Base-by-base conservation (phyloP, 352 stramenopile genomes). In the Phytophthora fragariaefolia region DNA sequence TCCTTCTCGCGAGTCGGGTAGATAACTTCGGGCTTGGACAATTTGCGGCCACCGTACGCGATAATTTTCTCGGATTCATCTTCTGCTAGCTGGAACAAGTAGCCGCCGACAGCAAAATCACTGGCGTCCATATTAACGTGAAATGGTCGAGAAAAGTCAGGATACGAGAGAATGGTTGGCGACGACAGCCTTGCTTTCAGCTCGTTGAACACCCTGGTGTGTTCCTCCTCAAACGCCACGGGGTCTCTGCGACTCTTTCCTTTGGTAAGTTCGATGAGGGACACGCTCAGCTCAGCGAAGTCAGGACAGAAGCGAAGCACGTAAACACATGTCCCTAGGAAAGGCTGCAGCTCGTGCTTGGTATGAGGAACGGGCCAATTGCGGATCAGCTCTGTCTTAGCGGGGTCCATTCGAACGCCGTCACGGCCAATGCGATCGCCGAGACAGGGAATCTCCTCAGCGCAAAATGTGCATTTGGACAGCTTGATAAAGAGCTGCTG, bases 391-490 rank as follows among this genome's bases (percentile, higher is more conserved):
- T 27, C 24, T 23, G 34, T 12, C 32, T 58, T 62, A 1, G 26
- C 22, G 2, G 32, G 51, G 32, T 61, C 51, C n/a, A 68, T 63
- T 28, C 30, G 18, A n/a, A 68, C 20, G 15, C 51, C 51, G 1
- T 68, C 32, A 28, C 13, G 3, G 32, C 32, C 12, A 18, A 40
- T 40, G 32, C 32, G 32, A 40, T 40, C 32, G 32, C 28, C 48
- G n/a, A 56, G 18, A 27, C 45, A 62, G 7, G 51, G 52, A n/a
- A 49, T 69, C 10, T 63, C 52, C 4, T 9, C 26, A 2, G 52
- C 18, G 18, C 36, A 69, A 5, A 69, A 69, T 34, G 46, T 55
- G 12, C 52, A 58, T 13, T 63, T 69, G 2, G 43, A 46, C 8
- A 63, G 24, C 3, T 69, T 63, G 5, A 63, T 22, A 15, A 40